phyloP scores from a whole-genome alignment of 1,284 basidiomycete genomes.

The Puccinia horiana region DNA sequence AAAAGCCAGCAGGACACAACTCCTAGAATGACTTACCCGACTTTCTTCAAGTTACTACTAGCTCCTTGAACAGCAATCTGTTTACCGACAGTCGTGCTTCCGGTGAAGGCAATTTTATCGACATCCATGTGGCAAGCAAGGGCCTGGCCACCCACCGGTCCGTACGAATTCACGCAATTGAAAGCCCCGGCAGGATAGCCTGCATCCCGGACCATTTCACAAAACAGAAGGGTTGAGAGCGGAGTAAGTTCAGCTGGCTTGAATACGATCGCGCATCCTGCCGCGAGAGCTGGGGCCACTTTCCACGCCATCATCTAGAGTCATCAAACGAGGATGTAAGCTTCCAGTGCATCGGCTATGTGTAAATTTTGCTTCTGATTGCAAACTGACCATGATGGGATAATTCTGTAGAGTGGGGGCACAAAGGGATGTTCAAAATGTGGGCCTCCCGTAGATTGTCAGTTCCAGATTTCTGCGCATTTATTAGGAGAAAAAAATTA shows the following conservation, averaged over 20 bases:
- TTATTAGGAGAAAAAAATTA: background rate
- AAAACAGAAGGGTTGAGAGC: constrained; percentile 53
- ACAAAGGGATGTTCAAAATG: background rate
- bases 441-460: background rate
- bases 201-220: constrained; percentile 50
- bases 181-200: constrained; percentile 57
- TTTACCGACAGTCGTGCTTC: constrained; percentile 43
- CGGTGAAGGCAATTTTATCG: constrained; percentile 51
- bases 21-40: constrained; percentile 19
- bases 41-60: constrained; percentile 50
- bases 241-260: constrained; percentile 57
- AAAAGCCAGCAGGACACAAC: background rate
- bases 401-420: constrained; percentile 44
- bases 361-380: background rate
- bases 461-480: background rate
- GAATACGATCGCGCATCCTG: constrained; percentile 56
- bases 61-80: constrained; percentile 26
- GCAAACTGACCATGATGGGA: constrained; percentile 51
- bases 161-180: constrained; percentile 57
- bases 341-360: background rate
- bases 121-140: constrained; percentile 57
- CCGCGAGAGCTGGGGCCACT: constrained; percentile 57
- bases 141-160: constrained; percentile 55
- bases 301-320: constrained; percentile 53
- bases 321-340: background rate